Evolutionary conservation across 768 basidiomycete genomes (phyloP), one percentile per base, ranked within the genome.

Genomic region (Jaapia argillacea): DNA sequence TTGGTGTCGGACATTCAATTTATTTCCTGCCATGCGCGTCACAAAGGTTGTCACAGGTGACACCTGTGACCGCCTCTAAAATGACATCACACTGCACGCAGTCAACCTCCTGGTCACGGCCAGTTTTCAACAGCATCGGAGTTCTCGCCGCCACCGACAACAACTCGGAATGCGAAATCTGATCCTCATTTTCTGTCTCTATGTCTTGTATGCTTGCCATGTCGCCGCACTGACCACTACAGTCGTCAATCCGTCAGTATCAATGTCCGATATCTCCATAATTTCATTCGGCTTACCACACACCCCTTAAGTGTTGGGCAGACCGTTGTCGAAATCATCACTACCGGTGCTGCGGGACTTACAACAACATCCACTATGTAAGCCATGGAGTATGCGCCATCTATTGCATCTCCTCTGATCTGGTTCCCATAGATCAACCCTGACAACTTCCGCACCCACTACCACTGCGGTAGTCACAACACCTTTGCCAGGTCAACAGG

Each of bases 261-360:
- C n/a, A n/a, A n/a, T n/a, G n/a, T n/a, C n/a, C n/a, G n/a, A n/a
- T n/a, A n/a, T n/a, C n/a, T n/a, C n/a, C n/a, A n/a, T n/a, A n/a
- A n/a, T n/a, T n/a, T n/a, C n/a, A n/a, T n/a, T n/a, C n/a, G n/a
- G n/a, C n/a, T n/a, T n/a, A n/a, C n/a, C n/a, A n/a, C n/a, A n/a
- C n/a, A n/a, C n/a, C n/a, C n/a, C n/a, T n/a, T n/a, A n/a, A 72
- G 70, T 4, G 59, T 60, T 31, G 81, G 82, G 5, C 54, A 64
- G 25, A 68, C 78, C 0, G 62, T 85, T 36, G 66, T 80, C 23
- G 67, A 74, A 44, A 59, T 71, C 36, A 42, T 73, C 46, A 68
- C 71, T 14, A 48, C 59, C 24, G 67, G 74, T 48, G 49, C 56
- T 2, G 48, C 60, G 10, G 75, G 71, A 22, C 12, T 62, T 10